These are phyloP conservation scores for Salix viminalis DNA, from an alignment of 345 rosid species.

Conservation along the genomic window DNA sequence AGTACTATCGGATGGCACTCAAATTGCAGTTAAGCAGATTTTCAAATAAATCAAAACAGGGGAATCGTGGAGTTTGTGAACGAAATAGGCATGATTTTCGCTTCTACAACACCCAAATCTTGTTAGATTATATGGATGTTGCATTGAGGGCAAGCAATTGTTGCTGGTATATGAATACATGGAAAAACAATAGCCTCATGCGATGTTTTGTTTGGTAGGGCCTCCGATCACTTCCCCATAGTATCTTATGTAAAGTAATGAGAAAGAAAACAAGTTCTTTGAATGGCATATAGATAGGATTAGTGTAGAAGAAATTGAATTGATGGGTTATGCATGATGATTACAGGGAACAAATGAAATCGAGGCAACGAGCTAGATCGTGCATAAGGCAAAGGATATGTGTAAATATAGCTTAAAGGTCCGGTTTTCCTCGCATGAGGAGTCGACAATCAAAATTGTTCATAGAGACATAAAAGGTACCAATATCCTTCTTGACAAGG, in stretches of 20 bases:
- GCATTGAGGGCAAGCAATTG: slow-evolving; percentile 26
- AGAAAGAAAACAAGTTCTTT: background rate
- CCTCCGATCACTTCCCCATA: background rate
- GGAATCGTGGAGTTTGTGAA: slow-evolving; percentile 55
- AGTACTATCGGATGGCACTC: slow-evolving; percentile 39
- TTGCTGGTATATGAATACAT: slow-evolving; percentile 53
- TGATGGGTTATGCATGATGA: background rate
- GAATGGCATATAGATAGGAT: background rate
- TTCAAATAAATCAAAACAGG: slow-evolving; percentile 50
- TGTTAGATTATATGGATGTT: slow-evolving; percentile 28
- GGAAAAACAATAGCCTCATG: slow-evolving; percentile 53
- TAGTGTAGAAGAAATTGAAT: background rate
- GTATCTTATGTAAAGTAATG: background rate
- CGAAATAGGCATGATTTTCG: slow-evolving; percentile 58
- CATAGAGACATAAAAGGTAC: no score
- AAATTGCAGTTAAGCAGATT: slow-evolving; percentile 53
- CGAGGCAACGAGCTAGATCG: slow-evolving; percentile 23
- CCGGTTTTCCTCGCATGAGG: slow-evolving; percentile 37
- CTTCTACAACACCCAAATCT: slow-evolving; percentile 55
- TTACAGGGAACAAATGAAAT: slow-evolving; percentile 14
- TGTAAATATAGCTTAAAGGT: slow-evolving; percentile 24
- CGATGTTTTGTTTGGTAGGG: slow-evolving; percentile 42
- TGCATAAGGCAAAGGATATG: slow-evolving; percentile 26
- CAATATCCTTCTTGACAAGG: no score
- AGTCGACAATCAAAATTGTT: slow-evolving; percentile 21